Evolutionary conservation across 2,329 filamentous ascomycete genomes (phyloP), one percentile per base, ranked within the genome.

Genomic region (Diaporthe batatas): DNA sequence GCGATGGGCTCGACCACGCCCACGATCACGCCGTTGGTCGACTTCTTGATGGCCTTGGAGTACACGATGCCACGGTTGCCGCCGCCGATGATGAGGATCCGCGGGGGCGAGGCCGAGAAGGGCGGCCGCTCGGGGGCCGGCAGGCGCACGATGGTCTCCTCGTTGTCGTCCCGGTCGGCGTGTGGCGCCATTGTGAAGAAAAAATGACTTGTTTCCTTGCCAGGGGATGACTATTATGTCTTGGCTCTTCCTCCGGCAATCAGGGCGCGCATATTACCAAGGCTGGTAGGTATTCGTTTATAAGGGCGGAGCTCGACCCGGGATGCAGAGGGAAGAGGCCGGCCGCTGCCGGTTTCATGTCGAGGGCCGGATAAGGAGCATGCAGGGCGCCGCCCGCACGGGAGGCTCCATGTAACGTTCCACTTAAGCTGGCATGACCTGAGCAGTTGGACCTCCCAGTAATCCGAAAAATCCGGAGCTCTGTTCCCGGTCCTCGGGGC

Each of bases 11-110:
- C 62, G 3, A 65, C 62, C 6, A 65, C 25, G 6, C 62, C 62
- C 12, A 21, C 62, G 12, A 65, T 21, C 21, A 65, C 12, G 21
- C 62, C 62, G n/a, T 65, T 65, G 5, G 62, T 65, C 10, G 44
- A 36, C n/a, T 65, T 65, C 29, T 65, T 29, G 21, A 65, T 65
- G 29, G 62, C 62, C n/a, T 65, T 65, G 6, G 44, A 65, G 44
- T 65, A 65, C 12, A 16, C 62, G 32, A 65, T 34, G 0, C 62
- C 62, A 1, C 62, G 44, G 32, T 65, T 65, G 21, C 62, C 62
- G 3, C 62, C 62, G 21, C 62, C 62, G 44, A 65, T 65, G 44
- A 65, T 51, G 1, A 65, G 44, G 14, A 65, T 51, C 0, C 62
- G 62, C 7, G 62, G 62, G 3, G 62, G 62, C 0, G 62, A 65